These are phyloP conservation scores for Paraphaeosphaeria minitans DNA, from an alignment of 2,329 filamentous ascomycete species.

Conservation along the genomic window DNA sequence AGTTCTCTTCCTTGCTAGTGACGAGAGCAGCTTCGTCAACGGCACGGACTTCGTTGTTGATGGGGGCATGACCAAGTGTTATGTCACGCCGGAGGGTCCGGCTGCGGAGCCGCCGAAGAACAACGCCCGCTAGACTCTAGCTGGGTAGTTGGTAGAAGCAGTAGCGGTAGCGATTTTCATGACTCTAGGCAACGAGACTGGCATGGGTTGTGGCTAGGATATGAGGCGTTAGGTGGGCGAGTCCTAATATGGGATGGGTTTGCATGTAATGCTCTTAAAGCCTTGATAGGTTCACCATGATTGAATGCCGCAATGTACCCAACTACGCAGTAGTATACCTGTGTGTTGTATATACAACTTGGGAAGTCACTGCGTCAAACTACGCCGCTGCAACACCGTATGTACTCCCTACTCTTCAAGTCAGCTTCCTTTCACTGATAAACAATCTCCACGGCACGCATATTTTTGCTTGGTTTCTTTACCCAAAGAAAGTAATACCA, in stretches of 20 bases:
- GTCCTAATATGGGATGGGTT: background rate
- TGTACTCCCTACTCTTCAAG: too few species aligned
- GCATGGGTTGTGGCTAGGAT: background rate
- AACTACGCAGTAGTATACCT: too few species aligned
- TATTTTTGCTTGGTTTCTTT: too few species aligned
- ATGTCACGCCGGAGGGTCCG: slow-evolving; percentile 68
- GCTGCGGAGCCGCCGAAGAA: slow-evolving; percentile 60
- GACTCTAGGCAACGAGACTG: background rate
- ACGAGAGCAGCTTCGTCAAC: slow-evolving; percentile 89
- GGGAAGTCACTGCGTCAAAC: too few species aligned
- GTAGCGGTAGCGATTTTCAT: background rate
- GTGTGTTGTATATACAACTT: too few species aligned
- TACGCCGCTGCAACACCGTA: too few species aligned
- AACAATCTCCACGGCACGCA: too few species aligned
- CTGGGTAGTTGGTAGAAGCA: too few species aligned
- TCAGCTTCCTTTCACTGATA: too few species aligned
- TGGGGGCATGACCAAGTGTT: slow-evolving; percentile 92
- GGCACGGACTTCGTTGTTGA: slow-evolving; percentile 93
- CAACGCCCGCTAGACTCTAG: slow-evolving; percentile 38
- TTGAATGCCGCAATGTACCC: too few species aligned
- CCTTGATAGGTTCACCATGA: too few species aligned
- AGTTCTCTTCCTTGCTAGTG: slow-evolving; percentile 83
- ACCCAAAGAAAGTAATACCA: too few species aligned
- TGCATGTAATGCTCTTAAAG: background rate
- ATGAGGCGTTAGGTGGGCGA: background rate